Evolutionary conservation across 148 eudicot genomes (phyloP), one percentile per base, ranked within the genome.

Genomic region (Camellia japonica): DNA sequence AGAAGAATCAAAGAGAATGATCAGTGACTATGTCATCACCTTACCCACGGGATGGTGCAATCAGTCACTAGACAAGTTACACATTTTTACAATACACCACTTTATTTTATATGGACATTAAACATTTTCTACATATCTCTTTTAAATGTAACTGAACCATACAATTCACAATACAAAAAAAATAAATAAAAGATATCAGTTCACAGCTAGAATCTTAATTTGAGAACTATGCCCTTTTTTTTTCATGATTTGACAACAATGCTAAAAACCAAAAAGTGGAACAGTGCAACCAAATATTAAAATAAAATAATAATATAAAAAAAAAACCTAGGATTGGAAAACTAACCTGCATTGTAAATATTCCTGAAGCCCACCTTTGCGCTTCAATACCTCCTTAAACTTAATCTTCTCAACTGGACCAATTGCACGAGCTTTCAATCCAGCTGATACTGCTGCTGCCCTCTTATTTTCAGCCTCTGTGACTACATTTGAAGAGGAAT

Each of bases 311-410:
- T 1, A 30, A 30, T n/a, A n/a, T n/a, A 23, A 23, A 30, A 30
- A 30, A 30, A 30, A 30, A 30, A 30, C 43, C 44, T 46, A 49
- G 55, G 42, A 23, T 30, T n/a, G 59, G 77, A 23, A 60, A 74
- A 87, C 97, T 85, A 84, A 94, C 99, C 99, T 92, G 98, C 98
- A 94, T 75, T 89, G 90, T 79, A 97, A 72, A 84, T 92, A 97
- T 75, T 90, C 93, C 79, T 91, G 97, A 65, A 87, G 84, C 66
- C 97, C 99, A 77, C 94, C 94, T 94, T 91, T 97, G 75, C 92
- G 91, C 86, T 89, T 92, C 84, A 94, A 76, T 64, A 89, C 85
- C 78, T 97, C 99, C 90, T 90, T 97, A 80, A 97, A 97, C 85
- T 89, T 94, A 78, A 94, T 91, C 85, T 87, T 91, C 85, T 97